Conservation (phyloP, 805 yeast genomes). For the Hanseniaspora thailandica region DNA sequence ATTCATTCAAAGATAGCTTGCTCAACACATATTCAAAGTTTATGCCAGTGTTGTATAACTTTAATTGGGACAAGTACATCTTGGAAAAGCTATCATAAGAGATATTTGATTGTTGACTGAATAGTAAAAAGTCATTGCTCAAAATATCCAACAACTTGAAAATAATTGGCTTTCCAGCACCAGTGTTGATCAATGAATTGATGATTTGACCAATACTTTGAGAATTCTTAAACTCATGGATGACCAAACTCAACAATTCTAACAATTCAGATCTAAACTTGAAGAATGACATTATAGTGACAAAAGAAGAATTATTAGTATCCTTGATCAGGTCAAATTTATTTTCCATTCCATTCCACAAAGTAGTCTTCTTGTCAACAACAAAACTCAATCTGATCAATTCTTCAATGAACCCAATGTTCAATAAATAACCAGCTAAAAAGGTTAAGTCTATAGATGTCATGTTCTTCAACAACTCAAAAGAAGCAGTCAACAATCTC, state of each 20-base stretch:
- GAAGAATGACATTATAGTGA: slow-evolving; percentile 51
- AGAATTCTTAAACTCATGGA: slow-evolving; percentile 45
- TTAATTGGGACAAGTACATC: slow-evolving; percentile 6
- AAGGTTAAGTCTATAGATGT: slow-evolving; percentile 42
- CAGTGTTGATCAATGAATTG: background rate
- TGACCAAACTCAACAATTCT: slow-evolving; percentile 57
- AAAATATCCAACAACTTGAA: slow-evolving; percentile 9
- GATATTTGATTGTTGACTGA: background rate
- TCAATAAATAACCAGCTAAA: slow-evolving; percentile 35
- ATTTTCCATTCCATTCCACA: slow-evolving; percentile 38
- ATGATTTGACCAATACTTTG: background rate
- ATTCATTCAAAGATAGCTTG: background rate
- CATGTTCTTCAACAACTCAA: slow-evolving; percentile 50
- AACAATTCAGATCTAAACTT: slow-evolving; percentile 49
- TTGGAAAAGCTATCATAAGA: slow-evolving; percentile 8
- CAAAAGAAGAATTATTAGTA: slow-evolving; percentile 28
- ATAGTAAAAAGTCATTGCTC: background rate
- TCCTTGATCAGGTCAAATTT: slow-evolving; percentile 29
- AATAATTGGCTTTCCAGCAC: background rate
- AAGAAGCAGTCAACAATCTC: slow-evolving; percentile 43
- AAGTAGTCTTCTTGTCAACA: slow-evolving; percentile 37
- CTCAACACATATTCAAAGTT: slow-evolving; percentile 2
- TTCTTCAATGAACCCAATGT: slow-evolving; percentile 37
- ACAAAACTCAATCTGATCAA: slow-evolving; percentile 44
- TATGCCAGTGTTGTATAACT: slow-evolving; percentile 6